Evolutionary conservation across 805 yeast species (phyloP).

Genomic region (Candida nanaspora): DNA sequence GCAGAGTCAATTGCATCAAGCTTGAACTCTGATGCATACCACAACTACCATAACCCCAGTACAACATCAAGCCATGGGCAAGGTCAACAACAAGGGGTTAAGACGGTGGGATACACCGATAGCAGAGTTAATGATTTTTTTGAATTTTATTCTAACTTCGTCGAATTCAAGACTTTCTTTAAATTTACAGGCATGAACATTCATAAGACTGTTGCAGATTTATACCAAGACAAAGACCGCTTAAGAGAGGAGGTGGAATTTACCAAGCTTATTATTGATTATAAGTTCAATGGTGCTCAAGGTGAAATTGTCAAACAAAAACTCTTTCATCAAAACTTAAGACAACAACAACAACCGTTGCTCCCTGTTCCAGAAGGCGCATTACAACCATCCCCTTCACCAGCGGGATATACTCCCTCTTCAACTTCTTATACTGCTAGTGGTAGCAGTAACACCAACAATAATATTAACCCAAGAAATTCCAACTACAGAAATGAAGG

Average conservation of each 20-base stretch:
- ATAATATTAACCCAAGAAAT: too few relatives aligned
- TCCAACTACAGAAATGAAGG: constrained; percentile 19
- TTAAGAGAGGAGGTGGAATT: constrained; percentile 14
- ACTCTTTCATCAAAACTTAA: constrained; percentile 6
- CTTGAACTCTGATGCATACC: constrained; percentile 4
- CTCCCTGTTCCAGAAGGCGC: not conserved
- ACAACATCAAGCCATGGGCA: not conserved
- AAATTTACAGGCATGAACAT: constrained; percentile 8
- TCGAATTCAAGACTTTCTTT: constrained; percentile 18
- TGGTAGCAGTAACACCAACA: constrained; percentile 1
- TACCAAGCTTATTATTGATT: constrained; percentile 23
- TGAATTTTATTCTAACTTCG: constrained; percentile 22
- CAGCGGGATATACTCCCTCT: not conserved
- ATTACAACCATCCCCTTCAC: not conserved
- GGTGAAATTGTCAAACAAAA: constrained; percentile 14
- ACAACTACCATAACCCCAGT: constrained; percentile 2
- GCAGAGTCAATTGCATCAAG: constrained; percentile 2
- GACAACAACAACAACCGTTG: not conserved
- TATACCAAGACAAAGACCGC: too few relatives aligned
- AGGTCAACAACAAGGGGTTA: not conserved
- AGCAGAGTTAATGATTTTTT: constrained; percentile 21
- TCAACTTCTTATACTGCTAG: not conserved
- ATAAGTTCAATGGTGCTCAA: constrained; percentile 20
- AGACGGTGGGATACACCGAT: constrained; percentile 16
- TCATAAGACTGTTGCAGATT: too few relatives aligned